phyloP scores from a whole-genome alignment of 768 basidiomycete genomes.

The Suillus variegatus region DNA sequence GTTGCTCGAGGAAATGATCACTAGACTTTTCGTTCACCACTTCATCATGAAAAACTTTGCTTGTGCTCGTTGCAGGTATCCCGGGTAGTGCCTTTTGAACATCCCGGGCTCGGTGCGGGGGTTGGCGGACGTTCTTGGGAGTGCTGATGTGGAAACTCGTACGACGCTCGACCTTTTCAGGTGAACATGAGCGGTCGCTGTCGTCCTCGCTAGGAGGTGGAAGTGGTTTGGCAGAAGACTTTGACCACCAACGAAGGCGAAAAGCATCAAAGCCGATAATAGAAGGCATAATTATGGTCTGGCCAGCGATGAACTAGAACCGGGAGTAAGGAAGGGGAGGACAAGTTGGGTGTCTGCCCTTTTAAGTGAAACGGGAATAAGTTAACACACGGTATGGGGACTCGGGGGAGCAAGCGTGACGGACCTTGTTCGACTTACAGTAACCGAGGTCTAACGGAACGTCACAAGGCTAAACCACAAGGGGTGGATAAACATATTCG shows the following conservation, averaged over 20 bases:
- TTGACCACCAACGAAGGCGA: slow-evolving; percentile 23
- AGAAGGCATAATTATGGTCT: slow-evolving; percentile 8
- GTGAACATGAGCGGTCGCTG: slow-evolving; percentile 24
- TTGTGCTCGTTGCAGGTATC: slow-evolving; percentile 3
- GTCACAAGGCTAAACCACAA: not conserved
- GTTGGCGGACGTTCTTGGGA: slow-evolving; percentile 8
- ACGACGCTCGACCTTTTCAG: slow-evolving; percentile 12
- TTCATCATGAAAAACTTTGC: not conserved
- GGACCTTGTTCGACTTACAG: not conserved
- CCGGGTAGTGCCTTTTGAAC: not conserved
- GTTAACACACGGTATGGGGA: not conserved
- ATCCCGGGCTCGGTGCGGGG: slow-evolving; percentile 4
- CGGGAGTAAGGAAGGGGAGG: not conserved
- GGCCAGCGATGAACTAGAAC: not conserved
- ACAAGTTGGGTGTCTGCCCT: not conserved
- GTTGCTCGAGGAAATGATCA: not conserved
- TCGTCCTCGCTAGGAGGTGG: slow-evolving; percentile 20
- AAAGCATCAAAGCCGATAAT: slow-evolving; percentile 15
- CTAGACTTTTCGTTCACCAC: slow-evolving; percentile 1
- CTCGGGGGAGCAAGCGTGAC: not conserved
- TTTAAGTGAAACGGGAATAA: not conserved
- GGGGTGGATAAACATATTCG: not conserved
- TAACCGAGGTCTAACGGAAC: not conserved
- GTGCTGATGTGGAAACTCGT: slow-evolving; percentile 10
- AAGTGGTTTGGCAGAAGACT: not conserved